These are phyloP conservation scores for Entomortierella beljakovae DNA, from an alignment of 192 early-diverging fungal genomes.

Conservation along the genomic window DNA sequence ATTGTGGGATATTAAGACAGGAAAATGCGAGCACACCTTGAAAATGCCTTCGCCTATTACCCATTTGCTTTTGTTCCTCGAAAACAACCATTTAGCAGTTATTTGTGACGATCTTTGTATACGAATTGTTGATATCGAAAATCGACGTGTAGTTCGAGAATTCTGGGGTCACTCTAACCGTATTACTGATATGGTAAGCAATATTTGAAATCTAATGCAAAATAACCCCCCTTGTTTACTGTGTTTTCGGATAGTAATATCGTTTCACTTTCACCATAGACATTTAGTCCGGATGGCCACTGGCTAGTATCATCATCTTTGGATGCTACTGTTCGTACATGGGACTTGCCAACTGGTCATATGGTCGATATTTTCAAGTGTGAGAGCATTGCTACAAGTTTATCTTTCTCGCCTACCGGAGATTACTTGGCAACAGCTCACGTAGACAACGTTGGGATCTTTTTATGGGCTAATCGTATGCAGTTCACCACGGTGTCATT, in stretches of 20 bases:
- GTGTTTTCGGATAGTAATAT: neutral
- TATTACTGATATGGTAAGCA: slow-evolving; percentile 85
- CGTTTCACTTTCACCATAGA: slow-evolving; percentile 48
- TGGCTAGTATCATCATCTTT: slow-evolving; percentile 87
- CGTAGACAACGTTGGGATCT: slow-evolving; percentile 92
- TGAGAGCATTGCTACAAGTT: slow-evolving; percentile 79
- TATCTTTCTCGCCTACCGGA: slow-evolving; percentile 91
- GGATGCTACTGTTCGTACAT: slow-evolving; percentile 92
- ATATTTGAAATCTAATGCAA: neutral
- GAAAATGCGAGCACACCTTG: slow-evolving; percentile 71
- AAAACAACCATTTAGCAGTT: slow-evolving; percentile 84
- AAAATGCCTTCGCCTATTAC: slow-evolving; percentile 74
- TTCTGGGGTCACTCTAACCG: slow-evolving; percentile 90
- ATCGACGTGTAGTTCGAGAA: slow-evolving; percentile 84
- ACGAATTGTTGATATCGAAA: slow-evolving; percentile 89
- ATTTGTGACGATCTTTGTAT: slow-evolving; percentile 90
- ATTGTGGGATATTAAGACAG: slow-evolving; percentile 88
- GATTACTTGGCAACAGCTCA: slow-evolving; percentile 94
- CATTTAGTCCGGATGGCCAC: slow-evolving; percentile 92
- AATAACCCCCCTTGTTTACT: neutral
- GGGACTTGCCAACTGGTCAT: slow-evolving; percentile 95
- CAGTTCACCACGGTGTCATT: slow-evolving; percentile 81
- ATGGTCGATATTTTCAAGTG: slow-evolving; percentile 88
- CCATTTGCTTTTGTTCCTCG: slow-evolving; percentile 69
- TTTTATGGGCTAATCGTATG: slow-evolving; percentile 91